A percentile compares a stretch with the other conserved stretches of the same genome.
Evolutionary conservation across 805 yeast species (phyloP).

Genomic region (Wickerhamiella brachini): DNA sequence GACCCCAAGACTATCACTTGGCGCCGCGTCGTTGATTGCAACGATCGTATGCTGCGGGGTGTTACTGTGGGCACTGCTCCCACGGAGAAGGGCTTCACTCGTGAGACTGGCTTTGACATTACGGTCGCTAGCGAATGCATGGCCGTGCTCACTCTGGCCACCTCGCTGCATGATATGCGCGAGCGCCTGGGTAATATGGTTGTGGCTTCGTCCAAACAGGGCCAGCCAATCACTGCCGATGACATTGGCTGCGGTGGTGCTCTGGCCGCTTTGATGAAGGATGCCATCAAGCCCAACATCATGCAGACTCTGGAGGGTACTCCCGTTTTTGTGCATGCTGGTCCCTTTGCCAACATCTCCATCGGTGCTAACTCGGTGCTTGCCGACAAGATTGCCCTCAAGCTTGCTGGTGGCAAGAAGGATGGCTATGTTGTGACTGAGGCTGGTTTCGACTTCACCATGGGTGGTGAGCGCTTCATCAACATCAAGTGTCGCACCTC

Average conservation of each 20-base stretch:
- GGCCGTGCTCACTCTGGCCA: slow-evolving; percentile 86
- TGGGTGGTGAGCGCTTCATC: slow-evolving; percentile 98
- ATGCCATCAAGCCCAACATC: slow-evolving; percentile 88
- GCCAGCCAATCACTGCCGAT: slow-evolving; percentile 82
- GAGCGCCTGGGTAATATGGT: slow-evolving; percentile 79
- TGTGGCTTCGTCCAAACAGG: slow-evolving; percentile 62
- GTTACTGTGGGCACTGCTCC: slow-evolving; percentile 84
- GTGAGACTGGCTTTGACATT: slow-evolving; percentile 87
- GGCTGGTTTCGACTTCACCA: slow-evolving; percentile 97
- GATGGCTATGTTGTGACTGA: slow-evolving; percentile 87
- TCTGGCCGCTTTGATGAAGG: slow-evolving; percentile 82
- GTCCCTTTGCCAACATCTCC: slow-evolving; percentile 94
- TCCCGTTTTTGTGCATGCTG: slow-evolving; percentile 95
- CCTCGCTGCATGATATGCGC: slow-evolving; percentile 69
- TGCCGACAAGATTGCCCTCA: slow-evolving; percentile 86
- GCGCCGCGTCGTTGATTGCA: slow-evolving; percentile 87
- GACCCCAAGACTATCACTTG: slow-evolving; percentile 84
- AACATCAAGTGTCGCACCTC: slow-evolving; percentile 91
- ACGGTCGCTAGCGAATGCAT: slow-evolving; percentile 92
- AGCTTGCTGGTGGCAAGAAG: slow-evolving; percentile 58
- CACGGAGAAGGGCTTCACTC: slow-evolving; percentile 77
- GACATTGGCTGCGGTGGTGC: slow-evolving; percentile 96
- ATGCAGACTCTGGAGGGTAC: slow-evolving; percentile 98
- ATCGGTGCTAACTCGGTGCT: slow-evolving; percentile 92
- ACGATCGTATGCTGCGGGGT: slow-evolving; percentile 82